These are phyloP conservation scores for Circinella umbellata DNA, from an alignment of 371 early-diverging fungal species.

Conservation along the genomic window DNA sequence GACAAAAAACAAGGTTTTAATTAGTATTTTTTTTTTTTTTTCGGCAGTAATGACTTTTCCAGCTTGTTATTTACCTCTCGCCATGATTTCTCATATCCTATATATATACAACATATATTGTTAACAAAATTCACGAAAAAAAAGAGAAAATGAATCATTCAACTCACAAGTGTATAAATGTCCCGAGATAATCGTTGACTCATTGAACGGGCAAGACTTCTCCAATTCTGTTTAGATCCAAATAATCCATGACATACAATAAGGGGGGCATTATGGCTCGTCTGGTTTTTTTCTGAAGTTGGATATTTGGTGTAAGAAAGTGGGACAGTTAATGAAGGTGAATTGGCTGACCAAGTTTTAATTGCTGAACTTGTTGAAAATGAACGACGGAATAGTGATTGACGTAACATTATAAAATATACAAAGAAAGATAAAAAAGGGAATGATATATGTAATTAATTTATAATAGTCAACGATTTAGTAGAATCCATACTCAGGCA, in stretches of 20 bases:
- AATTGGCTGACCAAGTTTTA: not conserved
- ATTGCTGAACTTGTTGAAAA: not conserved
- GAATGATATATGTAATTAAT: too few relatives aligned
- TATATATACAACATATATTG: too few relatives aligned
- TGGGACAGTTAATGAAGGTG: conserved; percentile 1
- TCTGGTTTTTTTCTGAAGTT: not conserved
- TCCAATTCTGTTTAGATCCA: conserved; percentile 96
- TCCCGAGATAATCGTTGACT: conserved; percentile 59
- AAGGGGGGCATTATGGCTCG: conserved; percentile 17
- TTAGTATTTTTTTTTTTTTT: too few relatives aligned
- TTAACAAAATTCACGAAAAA: not conserved
- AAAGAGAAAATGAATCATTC: not conserved
- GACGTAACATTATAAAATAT: not conserved
- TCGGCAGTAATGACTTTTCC: too few relatives aligned
- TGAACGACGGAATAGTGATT: conserved; percentile 3
- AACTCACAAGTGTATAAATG: conserved; percentile 67
- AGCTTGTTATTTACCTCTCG: conserved; percentile 21
- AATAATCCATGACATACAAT: conserved; percentile 85
- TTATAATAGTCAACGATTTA: too few relatives aligned
- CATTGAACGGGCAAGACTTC: conserved; percentile 79
- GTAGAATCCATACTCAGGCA: too few relatives aligned
- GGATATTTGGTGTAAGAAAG: conserved; percentile 17
- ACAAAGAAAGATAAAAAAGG: not conserved
- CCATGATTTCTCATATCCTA: conserved; percentile 95
- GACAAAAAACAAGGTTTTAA: too few relatives aligned